These are phyloP conservation scores for Meredithiella fracta DNA, from an alignment of 2,329 filamentous ascomycete genomes.

Conservation along the genomic window DNA sequence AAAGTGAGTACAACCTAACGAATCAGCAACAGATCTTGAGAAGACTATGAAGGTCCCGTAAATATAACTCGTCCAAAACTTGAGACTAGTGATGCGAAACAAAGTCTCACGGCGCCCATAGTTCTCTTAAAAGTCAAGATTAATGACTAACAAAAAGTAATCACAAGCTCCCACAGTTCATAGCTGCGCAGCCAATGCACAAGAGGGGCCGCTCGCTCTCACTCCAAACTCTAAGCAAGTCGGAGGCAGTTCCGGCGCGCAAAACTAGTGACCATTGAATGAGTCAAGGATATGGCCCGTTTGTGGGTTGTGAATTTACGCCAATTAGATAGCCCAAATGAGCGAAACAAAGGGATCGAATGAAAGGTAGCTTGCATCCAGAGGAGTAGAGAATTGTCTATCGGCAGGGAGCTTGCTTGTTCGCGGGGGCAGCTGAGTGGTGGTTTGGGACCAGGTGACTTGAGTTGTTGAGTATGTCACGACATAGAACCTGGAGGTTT, in stretches of 20 bases:
- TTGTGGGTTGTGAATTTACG: background rate
- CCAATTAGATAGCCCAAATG: background rate
- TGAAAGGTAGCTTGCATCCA: background rate
- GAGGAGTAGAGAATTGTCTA: background rate
- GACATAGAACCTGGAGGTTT: background rate
- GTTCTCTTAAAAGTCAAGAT: background rate
- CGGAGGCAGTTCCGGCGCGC: background rate
- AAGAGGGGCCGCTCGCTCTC: background rate
- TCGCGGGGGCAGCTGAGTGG: background rate
- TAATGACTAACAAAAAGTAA: background rate
- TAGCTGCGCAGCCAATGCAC: background rate
- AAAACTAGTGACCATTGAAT: background rate
- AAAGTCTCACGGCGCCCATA: background rate
- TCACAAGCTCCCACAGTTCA: background rate
- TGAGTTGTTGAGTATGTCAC: background rate
- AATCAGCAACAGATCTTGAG: no score
- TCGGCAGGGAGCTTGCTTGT: constrained; percentile 2
- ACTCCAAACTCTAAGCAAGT: background rate
- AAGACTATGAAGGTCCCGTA: no score
- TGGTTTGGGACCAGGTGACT: background rate
- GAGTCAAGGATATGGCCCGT: background rate
- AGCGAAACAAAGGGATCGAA: background rate
- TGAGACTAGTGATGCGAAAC: no score
- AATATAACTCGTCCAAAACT: no score
- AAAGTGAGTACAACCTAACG: no score